Base-by-base conservation (phyloP, 208 protist species). In the Trichomonas gallinae region DNA sequence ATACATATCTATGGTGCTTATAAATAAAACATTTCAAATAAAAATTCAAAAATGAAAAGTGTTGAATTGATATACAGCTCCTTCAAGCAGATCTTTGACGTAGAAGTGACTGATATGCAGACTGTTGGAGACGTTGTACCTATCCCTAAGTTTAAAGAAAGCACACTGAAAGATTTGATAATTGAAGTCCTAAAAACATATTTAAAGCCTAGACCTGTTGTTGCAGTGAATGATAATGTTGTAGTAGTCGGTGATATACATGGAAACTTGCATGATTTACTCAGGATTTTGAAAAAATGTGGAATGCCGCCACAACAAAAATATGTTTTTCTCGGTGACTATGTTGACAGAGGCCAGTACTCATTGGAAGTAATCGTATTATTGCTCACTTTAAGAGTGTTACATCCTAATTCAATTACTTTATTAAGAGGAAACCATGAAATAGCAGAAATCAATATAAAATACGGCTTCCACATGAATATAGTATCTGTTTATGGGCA, bases 271-370 rank as follows among this genome's bases (percentile, higher is more conserved):
- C 34, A 89, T 21, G 83, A 89, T 45, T 26, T 89, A 46, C 40
- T 46, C 0, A 34, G 83, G 31, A 46, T 89, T 48, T 89, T 89
- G 6, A 13, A 36, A 6, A 42, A 87, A 8, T 44, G 11, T 44
- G 17, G 83, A 8, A n/a, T 21, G 40, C 34, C 34, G 40, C 44
- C 40, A 58, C 9, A 0, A 1, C 34, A 23, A 38, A 48, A 40
- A 51, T 93, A 49, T 58, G 15, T 93, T 44, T 93, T 93, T 93
- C 44, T 93, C 3, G 87, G 87, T 42, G 87, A 93, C 38, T 93
- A 93, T 38, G 87, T 93, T 8, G 87, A 93, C 36, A 48, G 87
- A 48, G 87, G 87, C 4, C 40, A 93, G 10, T 93, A 93, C 15
- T 93, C 87, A 8, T 1, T 51, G 36, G 87, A 93, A 93, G 40